phyloP scores from a whole-genome alignment of 2,329 filamentous ascomycete genomes.

The Gnomoniopsis sp. region DNA sequence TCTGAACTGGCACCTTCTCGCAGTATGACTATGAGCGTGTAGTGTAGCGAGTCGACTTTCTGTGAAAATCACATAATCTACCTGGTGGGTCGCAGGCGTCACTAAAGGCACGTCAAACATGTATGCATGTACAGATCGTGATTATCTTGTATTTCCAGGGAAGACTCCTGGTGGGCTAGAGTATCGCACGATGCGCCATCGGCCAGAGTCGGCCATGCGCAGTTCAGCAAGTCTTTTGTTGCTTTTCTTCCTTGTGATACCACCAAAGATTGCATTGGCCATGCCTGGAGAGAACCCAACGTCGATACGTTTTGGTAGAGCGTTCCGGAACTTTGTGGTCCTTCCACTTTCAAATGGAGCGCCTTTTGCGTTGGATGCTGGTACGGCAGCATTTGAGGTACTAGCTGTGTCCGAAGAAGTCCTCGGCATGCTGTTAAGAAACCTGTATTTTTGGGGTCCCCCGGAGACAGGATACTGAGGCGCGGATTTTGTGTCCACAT shows the following conservation, averaged over 20 bases:
- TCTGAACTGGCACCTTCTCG: too few relatives aligned
- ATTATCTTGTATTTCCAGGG: background rate
- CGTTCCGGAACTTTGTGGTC: background rate
- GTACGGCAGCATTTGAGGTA: background rate
- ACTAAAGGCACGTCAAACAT: too few relatives aligned
- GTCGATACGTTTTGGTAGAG: background rate
- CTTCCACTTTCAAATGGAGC: background rate
- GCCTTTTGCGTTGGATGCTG: background rate
- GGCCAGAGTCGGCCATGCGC: conserved; percentile 7
- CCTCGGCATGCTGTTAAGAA: background rate
- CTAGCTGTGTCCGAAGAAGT: background rate
- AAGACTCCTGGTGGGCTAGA: background rate
- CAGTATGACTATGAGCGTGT: too few relatives aligned
- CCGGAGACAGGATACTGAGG: background rate
- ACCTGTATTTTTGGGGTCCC: background rate
- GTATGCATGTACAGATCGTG: background rate
- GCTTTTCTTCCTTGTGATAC: background rate
- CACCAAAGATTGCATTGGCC: conserved; percentile 1
- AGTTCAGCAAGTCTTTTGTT: conserved; percentile 3
- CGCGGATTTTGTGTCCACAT: background rate
- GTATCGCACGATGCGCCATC: conserved; percentile 9
- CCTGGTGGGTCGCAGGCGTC: too few relatives aligned
- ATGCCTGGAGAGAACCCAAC: background rate
- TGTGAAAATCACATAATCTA: too few relatives aligned
- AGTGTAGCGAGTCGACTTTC: too few relatives aligned